These are phyloP conservation scores for Cinnamomum chago DNA, from an alignment of 164 flowering plant genomes.

Conservation along the genomic window DNA sequence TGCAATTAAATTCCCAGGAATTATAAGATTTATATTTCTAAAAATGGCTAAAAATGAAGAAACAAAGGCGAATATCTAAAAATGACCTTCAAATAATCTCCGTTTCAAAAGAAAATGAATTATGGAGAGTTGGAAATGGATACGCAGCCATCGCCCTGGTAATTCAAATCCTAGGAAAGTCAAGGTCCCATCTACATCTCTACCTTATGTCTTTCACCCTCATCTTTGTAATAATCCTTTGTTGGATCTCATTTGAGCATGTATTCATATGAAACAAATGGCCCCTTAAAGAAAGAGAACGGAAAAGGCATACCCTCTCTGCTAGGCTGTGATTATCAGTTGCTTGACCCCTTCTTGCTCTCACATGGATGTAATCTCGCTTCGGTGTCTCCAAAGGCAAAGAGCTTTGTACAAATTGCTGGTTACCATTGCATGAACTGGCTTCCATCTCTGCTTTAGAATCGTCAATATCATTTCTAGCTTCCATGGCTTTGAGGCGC, in stretches of 20 bases:
- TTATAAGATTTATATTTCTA: too few relatives aligned
- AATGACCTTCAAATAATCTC: not conserved
- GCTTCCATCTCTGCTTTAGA: constrained; percentile 56
- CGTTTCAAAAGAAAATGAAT: too few relatives aligned
- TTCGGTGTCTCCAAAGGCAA: constrained; percentile 65
- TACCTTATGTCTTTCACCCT: not conserved
- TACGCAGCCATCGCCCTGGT: too few relatives aligned
- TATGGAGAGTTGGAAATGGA: too few relatives aligned
- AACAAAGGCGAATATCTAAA: not conserved
- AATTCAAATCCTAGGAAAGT: not conserved
- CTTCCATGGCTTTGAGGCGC: constrained; percentile 39
- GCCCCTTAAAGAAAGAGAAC: not conserved
- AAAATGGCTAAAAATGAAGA: not conserved
- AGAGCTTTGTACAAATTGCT: constrained; percentile 38
- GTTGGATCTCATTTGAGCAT: not conserved
- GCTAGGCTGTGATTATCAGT: constrained; percentile 98
- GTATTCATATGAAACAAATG: not conserved
- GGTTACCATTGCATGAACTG: constrained; percentile 42
- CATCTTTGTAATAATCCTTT: not conserved
- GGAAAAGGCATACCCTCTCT: constrained; percentile 37
- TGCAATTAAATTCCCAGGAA: not conserved
- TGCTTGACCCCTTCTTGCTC: constrained; percentile 99
- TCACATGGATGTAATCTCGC: constrained; percentile 81
- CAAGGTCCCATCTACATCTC: not conserved
- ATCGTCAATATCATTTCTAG: constrained; percentile 41